Percentiles rank a stretch among this genome's conserved stretches.
Conservation (phyloP, 2,329 filamentous ascomycete species). For the Fusarium piperis region DNA sequence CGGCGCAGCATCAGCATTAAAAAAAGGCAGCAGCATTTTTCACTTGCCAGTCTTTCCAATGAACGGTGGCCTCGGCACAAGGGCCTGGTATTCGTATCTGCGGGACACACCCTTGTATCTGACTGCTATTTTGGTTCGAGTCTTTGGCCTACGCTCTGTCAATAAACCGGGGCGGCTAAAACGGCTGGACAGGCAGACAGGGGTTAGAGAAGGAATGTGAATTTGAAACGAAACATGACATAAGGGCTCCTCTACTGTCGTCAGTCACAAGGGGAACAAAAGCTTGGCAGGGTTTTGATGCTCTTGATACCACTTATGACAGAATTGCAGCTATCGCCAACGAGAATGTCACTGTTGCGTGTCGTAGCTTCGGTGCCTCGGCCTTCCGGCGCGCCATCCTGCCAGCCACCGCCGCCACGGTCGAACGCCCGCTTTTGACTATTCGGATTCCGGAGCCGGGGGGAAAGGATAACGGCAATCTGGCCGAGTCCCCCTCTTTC, state of each 20-base stretch:
- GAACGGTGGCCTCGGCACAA: background rate
- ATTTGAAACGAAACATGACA: background rate
- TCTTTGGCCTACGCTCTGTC: background rate
- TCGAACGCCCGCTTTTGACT: background rate
- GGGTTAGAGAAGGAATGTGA: background rate
- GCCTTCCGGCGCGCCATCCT: constrained; percentile 5
- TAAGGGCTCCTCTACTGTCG: background rate
- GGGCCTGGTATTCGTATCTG: background rate
- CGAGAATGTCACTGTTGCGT: background rate
- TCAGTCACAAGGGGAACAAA: background rate
- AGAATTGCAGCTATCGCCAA: background rate
- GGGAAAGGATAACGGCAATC: constrained; percentile 25
- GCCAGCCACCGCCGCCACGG: constrained; percentile 22
- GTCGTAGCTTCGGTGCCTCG: constrained; percentile 1
- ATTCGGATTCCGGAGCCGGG: background rate
- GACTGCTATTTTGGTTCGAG: background rate
- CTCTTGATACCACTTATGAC: background rate
- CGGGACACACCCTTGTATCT: background rate
- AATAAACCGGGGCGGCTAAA: background rate
- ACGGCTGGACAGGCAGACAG: background rate
- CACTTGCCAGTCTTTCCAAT: background rate
- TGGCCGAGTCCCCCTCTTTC: background rate
- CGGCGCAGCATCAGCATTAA: background rate
- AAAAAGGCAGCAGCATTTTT: background rate
- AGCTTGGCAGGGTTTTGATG: constrained; percentile 18